Base-by-base conservation (phyloP, 2,329 filamentous ascomycete species). In the Sarocladium oryzae region DNA sequence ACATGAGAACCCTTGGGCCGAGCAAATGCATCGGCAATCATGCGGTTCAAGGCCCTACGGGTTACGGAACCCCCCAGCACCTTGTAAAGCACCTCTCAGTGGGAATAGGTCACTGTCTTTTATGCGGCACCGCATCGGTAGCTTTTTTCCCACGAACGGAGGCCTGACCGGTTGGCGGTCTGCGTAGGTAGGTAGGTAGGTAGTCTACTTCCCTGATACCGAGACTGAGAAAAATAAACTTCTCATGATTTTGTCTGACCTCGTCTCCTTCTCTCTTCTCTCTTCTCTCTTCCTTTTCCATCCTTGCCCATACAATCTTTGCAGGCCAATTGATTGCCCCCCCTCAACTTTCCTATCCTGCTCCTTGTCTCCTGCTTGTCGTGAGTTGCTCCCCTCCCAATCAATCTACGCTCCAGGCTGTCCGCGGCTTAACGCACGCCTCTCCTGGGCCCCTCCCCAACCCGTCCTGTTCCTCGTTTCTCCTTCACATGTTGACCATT, bases 401-500 rank as follows among this genome's bases (percentile, higher is more conserved):
- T n/a, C n/a, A n/a, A n/a, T n/a, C n/a, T n/a, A n/a, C n/a, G n/a
- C n/a, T n/a, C n/a, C n/a, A n/a, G n/a, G n/a, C n/a, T n/a, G n/a
- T n/a, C n/a, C n/a, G n/a, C n/a, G n/a, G n/a, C n/a, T n/a, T n/a
- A n/a, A 16, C 21, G 24, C 15, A 11, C 26, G 13, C 26, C 20
- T 23, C 33, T 9, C 16, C 49, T 18, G 6, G 13, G 37, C 16
- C 7, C 46, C 32, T 15, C 30, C 36, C 24, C 20, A 35, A 3
- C 35, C 30, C 21, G 15, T 35, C 28, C 20, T 50, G 32, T 16
- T 36, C 37, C n/a, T 32, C 28, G 18, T 33, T 28, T 21, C 36
- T 26, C 26, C 38, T 52, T 51, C 43, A 48, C 43, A 48, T 48
- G 43, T 26, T 48, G 9, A 48, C 26, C 43, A 15, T 30, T 7